These are phyloP conservation scores for Phytophthora cactorum DNA, from an alignment of 352 stramenopile genomes.

Conservation along the genomic window DNA sequence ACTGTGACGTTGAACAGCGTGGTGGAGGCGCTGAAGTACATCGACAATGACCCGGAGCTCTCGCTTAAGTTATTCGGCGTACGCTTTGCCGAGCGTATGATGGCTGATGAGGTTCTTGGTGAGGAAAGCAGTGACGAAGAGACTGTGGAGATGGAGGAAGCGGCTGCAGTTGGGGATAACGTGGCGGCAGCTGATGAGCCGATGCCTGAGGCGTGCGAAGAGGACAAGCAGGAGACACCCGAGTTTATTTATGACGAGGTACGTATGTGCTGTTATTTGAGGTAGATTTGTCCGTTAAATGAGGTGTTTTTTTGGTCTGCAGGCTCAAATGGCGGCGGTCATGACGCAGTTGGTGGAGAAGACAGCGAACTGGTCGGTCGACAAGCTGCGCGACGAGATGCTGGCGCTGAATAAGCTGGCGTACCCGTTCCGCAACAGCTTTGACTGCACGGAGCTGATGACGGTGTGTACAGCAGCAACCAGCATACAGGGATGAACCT, in stretches of 20 bases:
- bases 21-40: conserved; percentile 59
- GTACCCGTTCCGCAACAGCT: conserved; percentile 65
- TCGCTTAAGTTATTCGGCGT: conserved; percentile 76
- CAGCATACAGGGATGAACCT: not conserved
- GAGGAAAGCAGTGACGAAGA: conserved; percentile 34
- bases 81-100: conserved; percentile 55
- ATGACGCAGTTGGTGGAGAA: conserved; percentile 65
- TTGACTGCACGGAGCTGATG: conserved; percentile 74
- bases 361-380: conserved; percentile 70
- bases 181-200: conserved; percentile 22
- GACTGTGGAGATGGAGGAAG: conserved; percentile 20
- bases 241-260: conserved; percentile 89
- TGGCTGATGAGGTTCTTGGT: conserved; percentile 48
- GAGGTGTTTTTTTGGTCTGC: conserved; percentile 1
- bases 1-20: conserved; percentile 54
- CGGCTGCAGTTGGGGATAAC: not conserved
- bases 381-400: conserved; percentile 75
- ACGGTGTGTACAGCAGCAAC: conserved; percentile 37
- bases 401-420: conserved; percentile 74
- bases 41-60: conserved; percentile 53
- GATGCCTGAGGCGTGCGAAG: conserved; percentile 17
- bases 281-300: conserved; percentile 1
- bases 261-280: conserved; percentile 4
- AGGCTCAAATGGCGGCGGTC: conserved; percentile 60
- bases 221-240: conserved; percentile 34